A percentile compares a stretch with the other conserved stretches of the same genome.
These are phyloP conservation scores for Neonectria ditissima DNA, from an alignment of 2,329 filamentous ascomycete species.

Conservation along the genomic window DNA sequence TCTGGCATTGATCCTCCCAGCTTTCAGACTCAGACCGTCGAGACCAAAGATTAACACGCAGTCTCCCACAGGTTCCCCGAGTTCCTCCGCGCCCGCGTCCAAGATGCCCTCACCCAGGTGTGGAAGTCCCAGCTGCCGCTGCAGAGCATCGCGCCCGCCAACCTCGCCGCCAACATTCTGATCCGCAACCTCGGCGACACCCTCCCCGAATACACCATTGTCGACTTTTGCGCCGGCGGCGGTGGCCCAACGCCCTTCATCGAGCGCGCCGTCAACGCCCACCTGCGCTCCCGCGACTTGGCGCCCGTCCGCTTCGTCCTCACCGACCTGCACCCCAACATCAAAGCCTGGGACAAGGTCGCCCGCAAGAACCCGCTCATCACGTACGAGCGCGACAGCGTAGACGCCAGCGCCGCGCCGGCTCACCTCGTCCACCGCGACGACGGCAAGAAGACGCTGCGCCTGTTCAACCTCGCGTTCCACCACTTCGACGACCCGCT, in stretches of 20 bases:
- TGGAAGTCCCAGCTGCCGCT: conserved; percentile 73
- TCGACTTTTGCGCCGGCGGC: conserved; percentile 82
- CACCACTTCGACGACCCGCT: conserved; percentile 79
- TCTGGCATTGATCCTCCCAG: background rate
- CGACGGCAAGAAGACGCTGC: conserved; percentile 67
- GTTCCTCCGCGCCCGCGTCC: conserved; percentile 72
- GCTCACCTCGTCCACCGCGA: conserved; percentile 55
- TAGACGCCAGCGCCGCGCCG: conserved; percentile 75
- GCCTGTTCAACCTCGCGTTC: conserved; percentile 80
- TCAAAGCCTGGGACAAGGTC: conserved; percentile 68
- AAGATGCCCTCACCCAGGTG: conserved; percentile 71
- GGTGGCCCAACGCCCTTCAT: conserved; percentile 77
- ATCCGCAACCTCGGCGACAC: conserved; percentile 60
- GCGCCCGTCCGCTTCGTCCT: conserved; percentile 68
- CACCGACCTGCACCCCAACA: conserved; percentile 74
- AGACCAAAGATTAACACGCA: conserved; percentile 10
- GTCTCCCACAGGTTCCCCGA: conserved; percentile 68
- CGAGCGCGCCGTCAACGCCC: conserved; percentile 68
- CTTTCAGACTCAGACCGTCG: background rate
- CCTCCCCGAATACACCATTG: conserved; percentile 68
- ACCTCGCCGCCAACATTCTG: conserved; percentile 70
- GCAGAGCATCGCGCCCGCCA: conserved; percentile 68
- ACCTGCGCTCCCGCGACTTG: conserved; percentile 45
- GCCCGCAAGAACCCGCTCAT: conserved; percentile 66
- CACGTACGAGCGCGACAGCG: conserved; percentile 67